phyloP scores from a whole-genome alignment of 148 eudicot species.

The Simmondsia chinensis region DNA sequence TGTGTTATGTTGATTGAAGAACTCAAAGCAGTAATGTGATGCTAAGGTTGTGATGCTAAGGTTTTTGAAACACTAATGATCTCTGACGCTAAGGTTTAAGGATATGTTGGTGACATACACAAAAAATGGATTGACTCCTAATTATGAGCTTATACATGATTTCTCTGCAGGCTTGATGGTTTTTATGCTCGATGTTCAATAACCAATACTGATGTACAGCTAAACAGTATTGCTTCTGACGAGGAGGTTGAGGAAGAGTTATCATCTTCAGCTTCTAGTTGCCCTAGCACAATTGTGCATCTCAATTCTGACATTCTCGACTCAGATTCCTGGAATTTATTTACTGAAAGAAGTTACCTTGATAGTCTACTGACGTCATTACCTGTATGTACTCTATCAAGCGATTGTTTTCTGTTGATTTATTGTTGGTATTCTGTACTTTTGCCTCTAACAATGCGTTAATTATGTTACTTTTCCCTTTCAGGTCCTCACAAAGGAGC shows the following conservation, averaged over 20 bases:
- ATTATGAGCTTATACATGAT: neutral
- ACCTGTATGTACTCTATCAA: conserved; percentile 41
- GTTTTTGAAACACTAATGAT: too few species aligned
- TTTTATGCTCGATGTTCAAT: conserved; percentile 57
- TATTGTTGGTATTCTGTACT: neutral
- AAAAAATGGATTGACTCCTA: neutral
- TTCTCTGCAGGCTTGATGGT: conserved; percentile 42
- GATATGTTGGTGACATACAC: neutral
- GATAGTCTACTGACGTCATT: conserved; percentile 64
- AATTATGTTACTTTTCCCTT: conserved; percentile 2
- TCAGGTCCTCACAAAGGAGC: conserved; percentile 72
- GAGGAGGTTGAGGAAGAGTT: conserved; percentile 46
- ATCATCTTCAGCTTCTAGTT: conserved; percentile 31
- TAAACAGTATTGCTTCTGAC: conserved; percentile 26
- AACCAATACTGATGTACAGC: conserved; percentile 38
- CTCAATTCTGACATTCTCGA: conserved; percentile 49
- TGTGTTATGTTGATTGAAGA: too few species aligned
- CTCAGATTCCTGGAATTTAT: conserved; percentile 43
- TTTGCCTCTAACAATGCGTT: neutral
- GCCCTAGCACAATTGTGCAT: conserved; percentile 38
- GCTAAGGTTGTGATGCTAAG: too few species aligned
- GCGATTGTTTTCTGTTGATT: neutral
- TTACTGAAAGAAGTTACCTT: conserved; percentile 41
- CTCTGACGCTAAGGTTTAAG: neutral
- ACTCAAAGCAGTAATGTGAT: too few species aligned